Evolutionary conservation across 2,329 filamentous ascomycete genomes (phyloP).

Genomic region (Emergomyces pasteurianus): DNA sequence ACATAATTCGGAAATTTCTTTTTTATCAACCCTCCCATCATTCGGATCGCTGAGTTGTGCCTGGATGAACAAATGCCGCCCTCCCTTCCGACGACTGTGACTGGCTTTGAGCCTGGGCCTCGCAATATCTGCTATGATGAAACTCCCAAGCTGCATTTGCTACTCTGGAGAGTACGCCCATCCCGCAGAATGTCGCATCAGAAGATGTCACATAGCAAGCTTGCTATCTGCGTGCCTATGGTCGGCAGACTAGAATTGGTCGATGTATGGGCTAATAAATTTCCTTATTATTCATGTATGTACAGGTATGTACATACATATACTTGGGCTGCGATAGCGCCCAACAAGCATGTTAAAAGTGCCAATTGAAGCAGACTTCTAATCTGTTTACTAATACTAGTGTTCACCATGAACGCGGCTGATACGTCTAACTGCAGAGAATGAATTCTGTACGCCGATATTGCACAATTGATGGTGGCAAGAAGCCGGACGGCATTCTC

Average conservation of each 20-base stretch:
- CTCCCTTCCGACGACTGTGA: background rate
- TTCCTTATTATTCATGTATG: background rate
- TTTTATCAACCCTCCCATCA: no score
- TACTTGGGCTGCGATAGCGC: background rate
- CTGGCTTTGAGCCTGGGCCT: background rate
- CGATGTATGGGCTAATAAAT: background rate
- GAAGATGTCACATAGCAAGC: background rate
- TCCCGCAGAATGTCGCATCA: background rate
- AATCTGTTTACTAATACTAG: background rate
- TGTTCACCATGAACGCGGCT: slow-evolving; percentile 4
- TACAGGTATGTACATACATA: no score
- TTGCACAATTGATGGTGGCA: slow-evolving; percentile 4
- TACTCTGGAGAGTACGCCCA: background rate
- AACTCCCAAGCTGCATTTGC: background rate
- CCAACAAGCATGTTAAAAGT: background rate
- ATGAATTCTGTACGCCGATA: slow-evolving; percentile 3
- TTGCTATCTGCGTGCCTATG: slow-evolving; percentile 1
- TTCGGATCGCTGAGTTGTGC: no score
- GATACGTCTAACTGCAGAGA: slow-evolving; percentile 3
- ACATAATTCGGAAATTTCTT: no score
- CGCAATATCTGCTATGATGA: background rate
- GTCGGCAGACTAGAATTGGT: background rate
- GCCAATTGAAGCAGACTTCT: background rate
- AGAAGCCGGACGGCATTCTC: background rate
- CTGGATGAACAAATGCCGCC: no score